A percentile compares a stretch with the other conserved stretches of the same genome.
phyloP scores from a whole-genome alignment of 495 filamentous ascomycete species.

The Pseudoneurospora amorphoporcata region DNA sequence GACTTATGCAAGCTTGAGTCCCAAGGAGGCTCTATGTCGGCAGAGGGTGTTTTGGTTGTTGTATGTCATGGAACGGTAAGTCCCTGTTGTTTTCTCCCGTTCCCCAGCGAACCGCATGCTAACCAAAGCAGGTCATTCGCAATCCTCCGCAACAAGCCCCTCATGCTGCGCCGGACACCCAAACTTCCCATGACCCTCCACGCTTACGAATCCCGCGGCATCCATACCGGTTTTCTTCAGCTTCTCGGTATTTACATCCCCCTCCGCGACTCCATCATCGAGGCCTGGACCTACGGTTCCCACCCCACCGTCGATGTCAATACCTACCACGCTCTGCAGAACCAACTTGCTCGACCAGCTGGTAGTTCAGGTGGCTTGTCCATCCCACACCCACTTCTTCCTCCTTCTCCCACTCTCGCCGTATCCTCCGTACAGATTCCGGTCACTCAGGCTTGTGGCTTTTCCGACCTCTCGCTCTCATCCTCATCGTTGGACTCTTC shows the following conservation, averaged over 20 bases:
- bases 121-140: conserved; percentile 14
- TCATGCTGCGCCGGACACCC: conserved; percentile 41
- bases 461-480: neutral
- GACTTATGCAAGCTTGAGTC: conserved; percentile 33
- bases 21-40: conserved; percentile 41
- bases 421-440: neutral
- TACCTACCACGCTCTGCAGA: conserved; percentile 37
- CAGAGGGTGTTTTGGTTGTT: conserved; percentile 54
- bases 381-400: conserved; percentile 30
- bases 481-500: neutral
- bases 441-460: neutral
- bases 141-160: conserved; percentile 44
- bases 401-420: conserved; percentile 30
- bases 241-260: conserved; percentile 39
- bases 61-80: conserved; percentile 48
- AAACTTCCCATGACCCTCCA: conserved; percentile 33
- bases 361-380: conserved; percentile 16
- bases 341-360: conserved; percentile 24
- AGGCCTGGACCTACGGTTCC: conserved; percentile 24
- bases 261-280: conserved; percentile 25
- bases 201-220: conserved; percentile 38
- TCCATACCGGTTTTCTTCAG: conserved; percentile 43
- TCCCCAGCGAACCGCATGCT: neutral
- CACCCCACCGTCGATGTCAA: conserved; percentile 21
- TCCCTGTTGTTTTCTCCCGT: neutral